These are phyloP conservation scores for Podospora comata DNA, from an alignment of 495 filamentous ascomycete species.

Conservation along the genomic window DNA sequence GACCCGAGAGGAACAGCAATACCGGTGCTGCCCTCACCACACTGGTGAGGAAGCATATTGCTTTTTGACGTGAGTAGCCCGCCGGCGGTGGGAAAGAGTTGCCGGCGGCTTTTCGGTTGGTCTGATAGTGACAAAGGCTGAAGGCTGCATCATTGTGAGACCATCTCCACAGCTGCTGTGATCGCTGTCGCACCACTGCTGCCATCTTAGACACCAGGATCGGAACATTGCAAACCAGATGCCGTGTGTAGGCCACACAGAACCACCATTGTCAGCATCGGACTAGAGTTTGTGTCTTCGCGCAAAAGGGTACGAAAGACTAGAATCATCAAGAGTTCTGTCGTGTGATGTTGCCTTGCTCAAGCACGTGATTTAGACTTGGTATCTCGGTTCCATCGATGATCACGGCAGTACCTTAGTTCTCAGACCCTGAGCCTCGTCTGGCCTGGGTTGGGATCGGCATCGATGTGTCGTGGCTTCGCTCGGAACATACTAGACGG, in stretches of 20 bases:
- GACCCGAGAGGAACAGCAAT: conserved; percentile 4
- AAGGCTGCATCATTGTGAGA: conserved; percentile 10
- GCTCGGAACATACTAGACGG: not conserved
- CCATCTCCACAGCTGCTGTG: conserved; percentile 13
- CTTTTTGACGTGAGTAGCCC: not conserved
- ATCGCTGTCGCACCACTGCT: conserved; percentile 13
- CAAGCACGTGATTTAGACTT: not conserved
- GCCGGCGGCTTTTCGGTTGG: not conserved
- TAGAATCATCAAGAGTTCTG: too few species aligned
- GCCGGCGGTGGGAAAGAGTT: too few species aligned
- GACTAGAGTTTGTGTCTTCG: too few species aligned
- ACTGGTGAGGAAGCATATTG: not conserved
- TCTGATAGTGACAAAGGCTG: not conserved
- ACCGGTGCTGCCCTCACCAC: not conserved
- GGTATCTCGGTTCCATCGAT: not conserved
- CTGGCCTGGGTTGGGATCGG: not conserved
- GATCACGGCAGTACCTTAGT: not conserved
- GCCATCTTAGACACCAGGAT: conserved; percentile 3
- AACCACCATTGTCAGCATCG: not conserved
- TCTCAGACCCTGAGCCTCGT: not conserved
- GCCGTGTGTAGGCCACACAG: not conserved
- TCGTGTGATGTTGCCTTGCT: not conserved
- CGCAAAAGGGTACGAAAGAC: too few species aligned
- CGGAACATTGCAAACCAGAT: conserved; percentile 6
- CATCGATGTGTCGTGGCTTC: not conserved